phyloP scores from a whole-genome alignment of 352 stramenopile genomes.

The Pythium brachiatum region DNA sequence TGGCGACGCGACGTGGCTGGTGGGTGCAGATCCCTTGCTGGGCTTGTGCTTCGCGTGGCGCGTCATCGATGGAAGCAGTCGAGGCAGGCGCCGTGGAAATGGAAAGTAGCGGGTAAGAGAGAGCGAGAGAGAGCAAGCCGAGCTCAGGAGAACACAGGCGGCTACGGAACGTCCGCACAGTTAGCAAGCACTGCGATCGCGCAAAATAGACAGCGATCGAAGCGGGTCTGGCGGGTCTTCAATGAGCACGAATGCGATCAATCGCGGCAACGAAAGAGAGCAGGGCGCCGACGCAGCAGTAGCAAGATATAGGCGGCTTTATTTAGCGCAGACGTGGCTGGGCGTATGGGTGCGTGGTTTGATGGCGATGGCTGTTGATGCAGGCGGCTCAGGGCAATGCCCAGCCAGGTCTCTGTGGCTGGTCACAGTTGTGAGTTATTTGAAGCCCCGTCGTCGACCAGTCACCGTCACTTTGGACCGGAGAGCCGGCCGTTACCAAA shows the following conservation, averaged over 20 bases:
- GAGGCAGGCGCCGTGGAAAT: not conserved
- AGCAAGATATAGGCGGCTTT: conserved; percentile 5
- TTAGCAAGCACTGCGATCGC: not conserved
- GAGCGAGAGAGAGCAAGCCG: not conserved
- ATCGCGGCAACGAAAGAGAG: not conserved
- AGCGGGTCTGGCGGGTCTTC: not conserved
- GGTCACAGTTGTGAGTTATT: conserved; percentile 26
- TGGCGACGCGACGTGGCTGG: not conserved
- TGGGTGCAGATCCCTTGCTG: conserved; percentile 2
- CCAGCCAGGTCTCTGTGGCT: conserved; percentile 1
- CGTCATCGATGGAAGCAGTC: conserved; percentile 9
- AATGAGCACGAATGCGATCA: not conserved
- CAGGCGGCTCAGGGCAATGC: not conserved
- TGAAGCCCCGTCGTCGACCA: conserved; percentile 12
- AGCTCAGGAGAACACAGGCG: not conserved
- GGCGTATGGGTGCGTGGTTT: not conserved
- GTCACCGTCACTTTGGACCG: conserved; percentile 18
- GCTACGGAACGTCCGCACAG: not conserved
- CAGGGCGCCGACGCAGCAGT: no score
- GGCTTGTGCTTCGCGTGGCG: conserved; percentile 21
- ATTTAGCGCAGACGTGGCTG: conserved; percentile 22
- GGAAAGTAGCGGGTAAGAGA: not conserved
- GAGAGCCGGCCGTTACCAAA: conserved; percentile 6
- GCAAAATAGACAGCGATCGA: not conserved
- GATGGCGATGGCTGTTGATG: conserved; percentile 12